A percentile compares a stretch with the other conserved stretches of the same genome.
phyloP scores from a whole-genome alignment of 140 eudicot species.

The Anethum foeniculum region DNA sequence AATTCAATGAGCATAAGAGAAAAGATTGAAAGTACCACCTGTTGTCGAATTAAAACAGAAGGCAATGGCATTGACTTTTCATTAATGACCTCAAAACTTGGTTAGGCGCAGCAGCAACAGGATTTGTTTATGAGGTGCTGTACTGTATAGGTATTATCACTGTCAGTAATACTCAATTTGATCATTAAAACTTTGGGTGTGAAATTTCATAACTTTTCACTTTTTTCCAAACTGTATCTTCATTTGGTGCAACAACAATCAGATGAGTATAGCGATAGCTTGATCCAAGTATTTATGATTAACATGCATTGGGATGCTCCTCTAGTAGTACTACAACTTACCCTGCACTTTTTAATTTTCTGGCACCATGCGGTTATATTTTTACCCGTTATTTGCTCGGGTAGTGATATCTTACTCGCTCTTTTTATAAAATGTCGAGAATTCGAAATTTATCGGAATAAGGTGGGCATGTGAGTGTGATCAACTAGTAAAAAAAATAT shows the following conservation, averaged over 20 bases:
- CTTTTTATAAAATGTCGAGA: no score
- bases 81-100: slow-evolving; percentile 5
- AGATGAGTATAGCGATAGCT: not conserved
- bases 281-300: slow-evolving; percentile 5
- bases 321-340: not conserved
- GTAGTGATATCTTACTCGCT: no score
- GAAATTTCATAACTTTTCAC: slow-evolving; percentile 1
- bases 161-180: not conserved
- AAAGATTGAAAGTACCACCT: not conserved
- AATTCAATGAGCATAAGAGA: not conserved
- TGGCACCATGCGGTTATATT: no score
- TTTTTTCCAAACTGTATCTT: slow-evolving; percentile 1
- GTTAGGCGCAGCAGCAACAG: not conserved
- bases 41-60: not conserved
- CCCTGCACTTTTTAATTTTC: not conserved
- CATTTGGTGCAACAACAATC: slow-evolving; percentile 6
- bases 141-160: not conserved
- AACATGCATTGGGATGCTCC: not conserved
- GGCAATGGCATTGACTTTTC: not conserved
- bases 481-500: no score
- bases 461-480: no score
- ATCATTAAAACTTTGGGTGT: slow-evolving; percentile 8
- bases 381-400: no score
- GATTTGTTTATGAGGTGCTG: not conserved
- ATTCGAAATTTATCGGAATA: no score